Percentiles rank a stretch among this genome's conserved stretches.
Evolutionary conservation across 768 basidiomycete genomes (phyloP).

Genomic region (Boletales sp.): DNA sequence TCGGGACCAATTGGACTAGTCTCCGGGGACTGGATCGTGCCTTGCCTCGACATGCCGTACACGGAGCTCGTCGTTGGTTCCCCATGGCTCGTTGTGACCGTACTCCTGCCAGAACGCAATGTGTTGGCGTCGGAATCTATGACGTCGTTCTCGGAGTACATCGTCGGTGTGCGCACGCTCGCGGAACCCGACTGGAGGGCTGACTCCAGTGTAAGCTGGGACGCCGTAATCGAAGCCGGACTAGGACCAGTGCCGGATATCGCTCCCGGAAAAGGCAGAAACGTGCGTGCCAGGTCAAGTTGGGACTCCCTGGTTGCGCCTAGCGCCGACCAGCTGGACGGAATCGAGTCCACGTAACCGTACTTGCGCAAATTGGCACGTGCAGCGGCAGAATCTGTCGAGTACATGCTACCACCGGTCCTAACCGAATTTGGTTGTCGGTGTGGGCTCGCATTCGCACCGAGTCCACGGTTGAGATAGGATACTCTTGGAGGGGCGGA

Average conservation of each 20-base stretch:
- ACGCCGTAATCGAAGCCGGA: constrained; percentile 4
- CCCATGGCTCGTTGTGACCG: not conserved
- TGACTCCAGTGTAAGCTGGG: constrained; percentile 5
- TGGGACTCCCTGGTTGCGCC: constrained; percentile 12
- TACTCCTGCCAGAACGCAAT: not conserved
- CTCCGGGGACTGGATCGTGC: constrained; percentile 6
- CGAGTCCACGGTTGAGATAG: constrained; percentile 1
- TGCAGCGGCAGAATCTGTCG: constrained; percentile 19
- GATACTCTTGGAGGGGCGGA: not conserved
- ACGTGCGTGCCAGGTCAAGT: constrained; percentile 7
- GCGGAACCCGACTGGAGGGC: constrained; percentile 1
- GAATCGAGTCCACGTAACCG: constrained; percentile 17
- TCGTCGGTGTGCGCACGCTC: constrained; percentile 1
- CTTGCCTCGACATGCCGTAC: constrained; percentile 10
- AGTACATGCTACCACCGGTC: constrained; percentile 22
- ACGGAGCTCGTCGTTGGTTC: not conserved
- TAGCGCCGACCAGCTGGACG: constrained; percentile 24
- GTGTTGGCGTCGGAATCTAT: not conserved
- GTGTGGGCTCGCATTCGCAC: not conserved
- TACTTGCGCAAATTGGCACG: constrained; percentile 25
- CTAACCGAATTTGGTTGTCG: constrained; percentile 2
- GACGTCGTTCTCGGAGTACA: constrained; percentile 1
- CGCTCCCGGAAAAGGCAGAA: constrained; percentile 2
- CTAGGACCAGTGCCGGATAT: not conserved
- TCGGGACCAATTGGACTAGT: not conserved